Conservation (phyloP, 768 basidiomycete genomes). For the Termitomyces titanicus region DNA sequence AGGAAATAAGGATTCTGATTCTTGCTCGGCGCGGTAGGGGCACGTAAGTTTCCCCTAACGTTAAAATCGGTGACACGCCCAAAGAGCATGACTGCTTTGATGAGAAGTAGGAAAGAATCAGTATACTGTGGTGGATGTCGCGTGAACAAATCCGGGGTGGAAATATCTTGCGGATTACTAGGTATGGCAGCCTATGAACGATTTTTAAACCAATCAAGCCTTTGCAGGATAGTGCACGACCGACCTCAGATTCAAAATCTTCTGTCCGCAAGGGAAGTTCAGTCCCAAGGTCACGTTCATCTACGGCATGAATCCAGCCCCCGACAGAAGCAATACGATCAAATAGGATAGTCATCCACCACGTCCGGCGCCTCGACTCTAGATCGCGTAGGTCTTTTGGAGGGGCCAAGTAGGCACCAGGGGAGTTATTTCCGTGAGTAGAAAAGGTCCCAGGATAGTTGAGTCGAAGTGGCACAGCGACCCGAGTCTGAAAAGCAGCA, state of each 20-base stretch:
- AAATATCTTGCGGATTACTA: conserved; percentile 74
- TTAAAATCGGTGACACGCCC: conserved; percentile 84
- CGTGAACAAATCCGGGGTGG: conserved; percentile 59
- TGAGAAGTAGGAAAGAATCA: conserved; percentile 75
- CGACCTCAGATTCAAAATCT: conserved; percentile 75
- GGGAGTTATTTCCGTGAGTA: conserved; percentile 60
- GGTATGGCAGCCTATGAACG: conserved; percentile 49
- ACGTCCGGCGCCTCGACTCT: conserved; percentile 76
- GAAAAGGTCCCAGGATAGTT: conserved; percentile 87
- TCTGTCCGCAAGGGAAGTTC: conserved; percentile 73
- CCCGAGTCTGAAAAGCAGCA: conserved; percentile 80
- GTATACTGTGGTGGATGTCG: conserved; percentile 75
- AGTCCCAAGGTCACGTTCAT: conserved; percentile 81
- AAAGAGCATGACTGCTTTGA: conserved; percentile 83
- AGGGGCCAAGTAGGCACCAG: conserved; percentile 76
- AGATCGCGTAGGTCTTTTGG: conserved; percentile 73
- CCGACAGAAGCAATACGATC: conserved; percentile 79
- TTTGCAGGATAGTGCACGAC: conserved; percentile 13
- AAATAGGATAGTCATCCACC: conserved; percentile 91
- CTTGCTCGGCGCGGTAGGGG: conserved; percentile 63
- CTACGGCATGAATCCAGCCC: conserved; percentile 84
- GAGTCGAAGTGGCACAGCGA: conserved; percentile 75
- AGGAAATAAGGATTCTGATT: conserved; percentile 69
- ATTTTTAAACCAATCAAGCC: background rate
- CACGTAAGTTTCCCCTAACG: conserved; percentile 68